A percentile compares a stretch with the other conserved stretches of the same genome.
Evolutionary conservation across 1,284 basidiomycete genomes (phyloP).

Genomic region (Ustilago trichophora): DNA sequence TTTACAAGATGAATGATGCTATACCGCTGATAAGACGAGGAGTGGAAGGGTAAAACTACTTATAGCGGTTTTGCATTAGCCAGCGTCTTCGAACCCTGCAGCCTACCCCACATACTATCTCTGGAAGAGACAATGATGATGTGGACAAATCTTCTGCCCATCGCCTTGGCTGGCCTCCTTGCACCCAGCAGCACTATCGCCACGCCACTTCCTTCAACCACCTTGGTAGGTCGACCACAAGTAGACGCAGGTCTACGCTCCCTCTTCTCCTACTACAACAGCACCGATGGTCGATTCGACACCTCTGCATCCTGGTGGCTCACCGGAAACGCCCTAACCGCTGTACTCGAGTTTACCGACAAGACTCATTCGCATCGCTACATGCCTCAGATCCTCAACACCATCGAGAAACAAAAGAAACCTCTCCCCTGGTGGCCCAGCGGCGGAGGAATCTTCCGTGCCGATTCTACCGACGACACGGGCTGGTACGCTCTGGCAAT

Average conservation of each 20-base stretch:
- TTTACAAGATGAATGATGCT: too few species aligned
- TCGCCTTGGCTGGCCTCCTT: slow-evolving; percentile 4
- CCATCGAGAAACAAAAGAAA: slow-evolving; percentile 17
- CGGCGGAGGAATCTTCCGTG: slow-evolving; percentile 16
- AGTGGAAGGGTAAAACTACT: too few species aligned
- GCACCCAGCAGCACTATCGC: neutral
- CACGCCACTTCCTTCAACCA: slow-evolving; percentile 3
- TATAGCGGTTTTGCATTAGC: too few species aligned
- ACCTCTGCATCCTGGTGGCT: slow-evolving; percentile 17
- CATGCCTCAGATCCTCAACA: slow-evolving; percentile 15
- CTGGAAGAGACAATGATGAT: too few species aligned
- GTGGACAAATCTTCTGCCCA: slow-evolving; percentile 3
- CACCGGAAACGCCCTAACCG: slow-evolving; percentile 12
- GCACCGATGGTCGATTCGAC: slow-evolving; percentile 17
- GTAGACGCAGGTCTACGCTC: slow-evolving; percentile 11
- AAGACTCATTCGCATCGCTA: slow-evolving; percentile 1
- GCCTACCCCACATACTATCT: too few species aligned
- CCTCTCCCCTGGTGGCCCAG: slow-evolving; percentile 18
- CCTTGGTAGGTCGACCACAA: neutral
- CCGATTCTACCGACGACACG: slow-evolving; percentile 21
- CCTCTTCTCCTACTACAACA: slow-evolving; percentile 16
- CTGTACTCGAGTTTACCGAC: slow-evolving; percentile 10
- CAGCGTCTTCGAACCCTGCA: too few species aligned
- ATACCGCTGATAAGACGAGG: too few species aligned
- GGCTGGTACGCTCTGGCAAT: slow-evolving; percentile 22